These are phyloP conservation scores for Lepidopterella palustris DNA, from an alignment of 495 filamentous ascomycete species.

Conservation along the genomic window DNA sequence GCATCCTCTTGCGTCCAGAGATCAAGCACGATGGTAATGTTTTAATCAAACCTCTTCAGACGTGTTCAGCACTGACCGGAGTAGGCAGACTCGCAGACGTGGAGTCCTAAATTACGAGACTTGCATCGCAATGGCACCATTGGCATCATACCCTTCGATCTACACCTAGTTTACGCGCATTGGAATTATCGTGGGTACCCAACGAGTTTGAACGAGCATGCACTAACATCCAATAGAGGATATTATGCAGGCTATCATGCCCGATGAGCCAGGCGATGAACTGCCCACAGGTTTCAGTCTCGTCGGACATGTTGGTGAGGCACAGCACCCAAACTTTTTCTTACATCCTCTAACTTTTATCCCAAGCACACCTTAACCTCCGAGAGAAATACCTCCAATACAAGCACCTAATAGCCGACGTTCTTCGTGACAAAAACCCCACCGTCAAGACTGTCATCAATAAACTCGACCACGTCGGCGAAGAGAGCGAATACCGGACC, in stretches of 20 bases:
- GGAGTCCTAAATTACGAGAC: conserved; percentile 60
- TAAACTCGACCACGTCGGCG: conserved; percentile 83
- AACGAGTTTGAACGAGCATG: not conserved
- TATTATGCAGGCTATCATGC: conserved; percentile 61
- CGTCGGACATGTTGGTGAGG: conserved; percentile 77
- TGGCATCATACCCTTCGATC: conserved; percentile 61
- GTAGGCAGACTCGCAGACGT: conserved; percentile 63
- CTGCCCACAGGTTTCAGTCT: conserved; percentile 80
- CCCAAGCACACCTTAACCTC: conserved; percentile 78
- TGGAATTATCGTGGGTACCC: conserved; percentile 70
- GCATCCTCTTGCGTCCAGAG: conserved; percentile 65
- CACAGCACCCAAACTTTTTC: conserved; percentile 11
- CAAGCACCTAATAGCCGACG: conserved; percentile 72
- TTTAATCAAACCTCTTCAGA: conserved; percentile 7
- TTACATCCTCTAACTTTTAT: not conserved
- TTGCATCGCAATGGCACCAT: conserved; percentile 61
- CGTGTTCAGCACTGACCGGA: conserved; percentile 18
- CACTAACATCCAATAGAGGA: conserved; percentile 50
- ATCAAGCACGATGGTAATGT: conserved; percentile 58
- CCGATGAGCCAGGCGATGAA: conserved; percentile 53
- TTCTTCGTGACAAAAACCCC: conserved; percentile 82
- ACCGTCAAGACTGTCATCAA: conserved; percentile 84
- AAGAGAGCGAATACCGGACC: conserved; percentile 78
- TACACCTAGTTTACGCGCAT: conserved; percentile 73
- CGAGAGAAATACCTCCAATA: conserved; percentile 71